Percentiles rank a stretch among this genome's conserved stretches.
Conservation (phyloP, 768 basidiomycete genomes). For the Pisolithus microcarpus region DNA sequence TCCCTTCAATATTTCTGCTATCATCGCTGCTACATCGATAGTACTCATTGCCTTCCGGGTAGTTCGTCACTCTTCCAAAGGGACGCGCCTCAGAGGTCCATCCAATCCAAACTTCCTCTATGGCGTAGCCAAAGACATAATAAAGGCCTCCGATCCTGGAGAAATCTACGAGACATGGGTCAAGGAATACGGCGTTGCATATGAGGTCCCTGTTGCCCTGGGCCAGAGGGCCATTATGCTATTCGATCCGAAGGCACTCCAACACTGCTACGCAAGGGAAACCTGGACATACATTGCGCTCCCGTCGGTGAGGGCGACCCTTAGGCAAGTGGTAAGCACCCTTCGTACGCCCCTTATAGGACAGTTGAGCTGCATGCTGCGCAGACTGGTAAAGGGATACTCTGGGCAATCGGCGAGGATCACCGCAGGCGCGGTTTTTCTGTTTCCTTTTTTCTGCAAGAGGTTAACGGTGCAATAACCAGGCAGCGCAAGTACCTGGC, state of each 20-base stretch:
- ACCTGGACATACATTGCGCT: constrained; percentile 31
- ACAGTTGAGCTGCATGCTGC: not conserved
- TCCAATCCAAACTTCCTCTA: constrained; percentile 13
- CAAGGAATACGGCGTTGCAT: constrained; percentile 42
- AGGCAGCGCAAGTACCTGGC: constrained; percentile 34
- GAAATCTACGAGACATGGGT: constrained; percentile 41
- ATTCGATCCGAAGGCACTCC: constrained; percentile 44
- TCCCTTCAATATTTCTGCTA: too few species aligned
- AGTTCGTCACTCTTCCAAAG: constrained; percentile 5
- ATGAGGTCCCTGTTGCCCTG: constrained; percentile 30
- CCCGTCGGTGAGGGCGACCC: constrained; percentile 12
- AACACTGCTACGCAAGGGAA: constrained; percentile 45
- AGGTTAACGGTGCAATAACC: not conserved
- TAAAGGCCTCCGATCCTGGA: constrained; percentile 20
- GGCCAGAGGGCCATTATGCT: constrained; percentile 32
- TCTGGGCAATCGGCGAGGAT: constrained; percentile 36
- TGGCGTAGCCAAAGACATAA: constrained; percentile 5
- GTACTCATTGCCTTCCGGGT: constrained; percentile 3
- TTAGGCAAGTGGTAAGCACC: constrained; percentile 21
- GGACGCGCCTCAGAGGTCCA: constrained; percentile 19
- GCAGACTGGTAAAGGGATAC: constrained; percentile 30
- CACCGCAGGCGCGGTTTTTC: constrained; percentile 26
- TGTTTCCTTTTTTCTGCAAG: constrained; percentile 12
- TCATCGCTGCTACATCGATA: not conserved
- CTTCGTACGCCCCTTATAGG: not conserved